Percentiles rank a stretch among this genome's conserved stretches.
Evolutionary conservation across 1,284 basidiomycete species (phyloP).

Genomic region (Naganishia cerealis): DNA sequence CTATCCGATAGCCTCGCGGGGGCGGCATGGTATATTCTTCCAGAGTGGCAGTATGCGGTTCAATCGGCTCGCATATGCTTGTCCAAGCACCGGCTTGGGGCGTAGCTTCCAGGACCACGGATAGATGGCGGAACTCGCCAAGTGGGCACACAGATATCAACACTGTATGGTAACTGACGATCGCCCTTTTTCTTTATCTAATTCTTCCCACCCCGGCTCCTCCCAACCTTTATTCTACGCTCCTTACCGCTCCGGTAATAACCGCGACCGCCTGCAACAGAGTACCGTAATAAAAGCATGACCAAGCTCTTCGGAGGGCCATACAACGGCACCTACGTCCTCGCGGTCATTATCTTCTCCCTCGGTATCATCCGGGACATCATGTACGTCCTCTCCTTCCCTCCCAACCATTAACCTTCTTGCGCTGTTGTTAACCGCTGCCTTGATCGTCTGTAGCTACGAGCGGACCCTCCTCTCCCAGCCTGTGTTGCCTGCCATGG

Average conservation of each 20-base stretch:
- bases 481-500: constrained; percentile 54
- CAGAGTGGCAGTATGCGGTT: too few species aligned
- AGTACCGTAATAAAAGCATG: constrained; percentile 82
- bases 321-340: constrained; percentile 79
- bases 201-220: background rate
- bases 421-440: background rate
- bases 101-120: too few species aligned
- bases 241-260: too few species aligned
- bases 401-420: background rate
- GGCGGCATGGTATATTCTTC: too few species aligned
- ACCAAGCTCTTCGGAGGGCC: constrained; percentile 75
- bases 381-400: constrained; percentile 62
- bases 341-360: constrained; percentile 85
- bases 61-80: too few species aligned
- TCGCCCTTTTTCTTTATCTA: background rate
- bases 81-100: too few species aligned
- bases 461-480: constrained; percentile 43
- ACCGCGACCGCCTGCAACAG: constrained; percentile 55
- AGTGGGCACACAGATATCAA: too few species aligned
- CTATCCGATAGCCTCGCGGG: too few species aligned
- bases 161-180: too few species aligned
- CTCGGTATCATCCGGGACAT: constrained; percentile 82
- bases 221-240: background rate
- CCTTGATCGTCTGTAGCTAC: constrained; percentile 41
- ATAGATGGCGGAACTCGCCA: too few species aligned